Base-by-base conservation (phyloP, 2,329 filamentous ascomycete genomes). In the Cytospora piceae region DNA sequence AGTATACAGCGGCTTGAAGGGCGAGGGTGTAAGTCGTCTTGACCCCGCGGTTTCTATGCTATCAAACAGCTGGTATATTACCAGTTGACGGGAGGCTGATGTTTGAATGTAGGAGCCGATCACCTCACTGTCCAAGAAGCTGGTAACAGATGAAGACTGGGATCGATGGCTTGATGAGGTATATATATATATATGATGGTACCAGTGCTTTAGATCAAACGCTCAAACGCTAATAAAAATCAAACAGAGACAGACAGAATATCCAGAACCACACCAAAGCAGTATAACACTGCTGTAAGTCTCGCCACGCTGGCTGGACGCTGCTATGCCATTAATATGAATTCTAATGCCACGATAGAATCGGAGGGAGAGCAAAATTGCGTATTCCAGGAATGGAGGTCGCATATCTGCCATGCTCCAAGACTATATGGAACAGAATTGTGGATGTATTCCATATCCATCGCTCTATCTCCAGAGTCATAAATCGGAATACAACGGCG, bases 381-480 rank as follows among this genome's bases (percentile, higher is more conserved):
- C 55, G 31, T 27, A 42, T 57, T 17, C 32, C 55, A 6, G 55
- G 55, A 8, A 32, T 29, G 20, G 34, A 39, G 12, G 31, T 42
- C 14, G 29, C 55, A 11, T 39, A 27, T 57, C 55, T 57, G 34
- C 55, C 55, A 57, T 57, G 42, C 15, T 57, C 55, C n/a, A 17
- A 57, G 55, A 32, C 20, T 24, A 57, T 57, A 37, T 57, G n/a
- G n/a, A n/a, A 6, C 32, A 57, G 34, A 42, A 17, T 57, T 20
- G n/a, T 39, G 24, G 55, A 57, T 1, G 32, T 37, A 14, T 57
- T 57, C 34, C 55, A 57, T 12, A 57, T 57, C n/a, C 55, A 57
- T 27, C 55, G 32, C n/a, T 39, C 55, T 27, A 57, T 57, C 14
- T 34, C 55, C n/a, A 57, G 32, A 42, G 55, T 57, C 34, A 57